A percentile compares a stretch with the other conserved stretches of the same genome.
Conservation (phyloP, 257 asterid genomes). For the Ballota nigra region DNA sequence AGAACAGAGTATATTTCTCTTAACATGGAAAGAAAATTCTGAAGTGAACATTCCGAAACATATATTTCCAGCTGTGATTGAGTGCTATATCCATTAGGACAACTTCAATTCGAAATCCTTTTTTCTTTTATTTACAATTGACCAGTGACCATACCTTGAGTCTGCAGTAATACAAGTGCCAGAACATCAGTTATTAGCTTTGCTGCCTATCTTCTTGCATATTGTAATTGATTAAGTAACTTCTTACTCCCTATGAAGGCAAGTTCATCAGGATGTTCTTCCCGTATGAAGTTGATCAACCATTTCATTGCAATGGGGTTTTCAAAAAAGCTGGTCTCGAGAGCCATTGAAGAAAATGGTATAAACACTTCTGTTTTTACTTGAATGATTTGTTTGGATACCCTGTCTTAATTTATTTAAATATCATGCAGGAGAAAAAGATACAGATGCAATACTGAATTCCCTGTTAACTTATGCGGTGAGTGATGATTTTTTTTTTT, state of each 20-base stretch:
- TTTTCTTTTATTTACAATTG: neutral
- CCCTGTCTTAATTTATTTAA: conserved; percentile 8
- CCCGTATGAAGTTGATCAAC: conserved; percentile 29
- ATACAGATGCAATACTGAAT: conserved; percentile 52
- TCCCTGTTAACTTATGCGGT: conserved; percentile 62
- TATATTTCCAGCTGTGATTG: neutral
- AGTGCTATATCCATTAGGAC: neutral
- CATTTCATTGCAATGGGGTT: conserved; percentile 64
- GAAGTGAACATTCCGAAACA: neutral
- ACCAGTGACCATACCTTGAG: neutral
- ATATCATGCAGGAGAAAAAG: conserved; percentile 47
- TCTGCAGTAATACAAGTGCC: neutral
- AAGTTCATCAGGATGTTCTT: conserved; percentile 38
- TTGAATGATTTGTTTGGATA: neutral
- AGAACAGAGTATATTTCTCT: neutral
- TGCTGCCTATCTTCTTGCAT: neutral
- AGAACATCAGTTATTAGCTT: conserved; percentile 6
- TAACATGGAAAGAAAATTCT: neutral
- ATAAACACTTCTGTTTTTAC: neutral
- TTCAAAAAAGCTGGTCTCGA: conserved; percentile 42
- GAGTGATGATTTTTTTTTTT: conserved; percentile 18
- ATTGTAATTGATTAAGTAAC: conserved; percentile 3
- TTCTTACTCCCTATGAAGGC: conserved; percentile 38
- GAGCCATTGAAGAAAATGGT: conserved; percentile 64
- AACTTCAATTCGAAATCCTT: neutral